phyloP scores from a whole-genome alignment of 2,329 filamentous ascomycete genomes.

The Talaromyces sp. region DNA sequence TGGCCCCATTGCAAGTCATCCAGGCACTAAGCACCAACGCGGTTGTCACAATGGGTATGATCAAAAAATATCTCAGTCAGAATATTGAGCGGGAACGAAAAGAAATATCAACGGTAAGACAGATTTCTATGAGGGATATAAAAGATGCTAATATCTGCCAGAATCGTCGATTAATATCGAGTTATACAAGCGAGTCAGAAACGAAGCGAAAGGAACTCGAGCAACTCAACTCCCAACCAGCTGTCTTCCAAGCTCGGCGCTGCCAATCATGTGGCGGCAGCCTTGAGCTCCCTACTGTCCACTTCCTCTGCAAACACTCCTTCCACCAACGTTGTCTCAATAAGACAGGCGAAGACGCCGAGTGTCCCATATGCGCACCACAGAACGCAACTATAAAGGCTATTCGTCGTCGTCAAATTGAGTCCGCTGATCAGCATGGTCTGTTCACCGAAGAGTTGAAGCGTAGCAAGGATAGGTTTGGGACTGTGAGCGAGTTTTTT shows the following conservation, averaged over 20 bases:
- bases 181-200: slow-evolving; percentile 80
- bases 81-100: slow-evolving; percentile 86
- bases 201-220: slow-evolving; percentile 75
- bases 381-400: slow-evolving; percentile 86
- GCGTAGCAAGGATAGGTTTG: slow-evolving; percentile 77
- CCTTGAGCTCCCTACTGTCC: slow-evolving; percentile 84
- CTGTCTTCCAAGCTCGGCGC: slow-evolving; percentile 84
- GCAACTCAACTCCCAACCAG: slow-evolving; percentile 74
- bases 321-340: slow-evolving; percentile 92
- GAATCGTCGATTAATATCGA: slow-evolving; percentile 78
- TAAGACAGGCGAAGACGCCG: slow-evolving; percentile 61
- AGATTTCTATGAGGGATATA: background rate
- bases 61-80: slow-evolving; percentile 85
- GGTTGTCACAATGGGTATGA: slow-evolving; percentile 95
- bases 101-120: slow-evolving; percentile 67
- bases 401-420: slow-evolving; percentile 80
- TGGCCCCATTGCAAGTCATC: slow-evolving; percentile 95
- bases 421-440: slow-evolving; percentile 83
- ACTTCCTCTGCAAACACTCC: slow-evolving; percentile 95
- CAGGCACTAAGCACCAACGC: slow-evolving; percentile 78
- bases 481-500: slow-evolving; percentile 92
- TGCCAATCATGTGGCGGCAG: slow-evolving; percentile 77
- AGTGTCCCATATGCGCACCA: slow-evolving; percentile 82
- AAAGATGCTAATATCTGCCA: slow-evolving; percentile 33
- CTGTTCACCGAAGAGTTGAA: slow-evolving; percentile 80